Base-by-base conservation (phyloP, 2,329 filamentous ascomycete genomes). In the Talaromyces rugulosus region DNA sequence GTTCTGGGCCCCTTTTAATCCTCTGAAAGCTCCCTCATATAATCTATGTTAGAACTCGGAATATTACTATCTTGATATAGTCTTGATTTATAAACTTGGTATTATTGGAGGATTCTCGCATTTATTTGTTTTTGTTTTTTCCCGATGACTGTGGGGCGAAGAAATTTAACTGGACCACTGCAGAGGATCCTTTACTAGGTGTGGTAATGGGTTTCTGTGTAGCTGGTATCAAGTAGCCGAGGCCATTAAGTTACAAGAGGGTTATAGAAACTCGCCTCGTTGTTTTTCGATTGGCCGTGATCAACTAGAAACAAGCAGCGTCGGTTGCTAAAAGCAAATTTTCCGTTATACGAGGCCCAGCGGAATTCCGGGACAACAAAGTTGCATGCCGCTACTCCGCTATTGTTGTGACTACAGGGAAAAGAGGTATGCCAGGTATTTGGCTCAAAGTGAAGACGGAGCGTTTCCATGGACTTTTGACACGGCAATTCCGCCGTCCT, bases 1-100 rank as follows among this genome's bases (percentile, higher is more conserved):
- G 44, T 44, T n/a, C 60, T 23, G 8, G 62, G 34, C 60, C 60
- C 60, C 27, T 60, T 57, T 47, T 62, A 58, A 60, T 64, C 60
- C 44, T 61, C 57, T n/a, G 54, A 60, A 7, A 61, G 60, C 14
- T 55, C 44, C 28, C 50, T 62, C 60, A 62, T 58, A 55, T 62
- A 62, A n/a, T 60, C 57, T 5, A 62, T 51, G 8, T 62, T 56
- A 3, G n/a, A 18, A 23, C 44, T 44, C 14, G 47, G 53, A 47
- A 64, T 58, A 18, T n/a, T 14, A 33, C 27, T 30, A 16, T 16
- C 47, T 14, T 7, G 12, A 16, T 40, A 6, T 40, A 59, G 33
- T 34, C 58, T 52, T n/a, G 33, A 7, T 28, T 54, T 27, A 59
- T n/a, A 51, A 50, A 40, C 42, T 54, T 36, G 52, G 40, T 50